A percentile compares a stretch with the other conserved stretches of the same genome.
Evolutionary conservation across 176 grass and related monocot genomes (phyloP).

Genomic region (Chloris gayana): DNA sequence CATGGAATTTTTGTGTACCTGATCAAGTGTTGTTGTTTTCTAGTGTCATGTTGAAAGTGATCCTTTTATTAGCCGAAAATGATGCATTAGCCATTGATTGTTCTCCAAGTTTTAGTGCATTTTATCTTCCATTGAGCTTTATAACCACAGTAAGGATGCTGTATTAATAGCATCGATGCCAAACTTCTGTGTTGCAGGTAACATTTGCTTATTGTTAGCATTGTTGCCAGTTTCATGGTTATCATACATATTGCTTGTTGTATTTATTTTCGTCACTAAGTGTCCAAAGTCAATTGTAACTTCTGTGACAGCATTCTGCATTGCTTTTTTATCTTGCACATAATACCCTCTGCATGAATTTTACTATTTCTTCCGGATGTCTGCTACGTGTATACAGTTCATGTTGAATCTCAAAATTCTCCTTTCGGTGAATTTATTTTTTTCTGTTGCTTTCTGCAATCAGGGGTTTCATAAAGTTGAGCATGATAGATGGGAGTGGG

Average conservation of each 20-base stretch:
- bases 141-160: not conserved
- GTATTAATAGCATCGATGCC: not conserved
- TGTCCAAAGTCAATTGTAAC: not conserved
- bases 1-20: not conserved
- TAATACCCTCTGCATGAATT: not conserved
- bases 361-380: not conserved
- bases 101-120: not conserved
- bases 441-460: constrained; percentile 4
- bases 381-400: not conserved
- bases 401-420: not conserved
- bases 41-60: not conserved
- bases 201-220: not conserved
- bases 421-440: not conserved
- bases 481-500: constrained; percentile 90
- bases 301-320: not conserved
- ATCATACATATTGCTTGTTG: not conserved
- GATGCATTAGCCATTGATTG: not conserved
- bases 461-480: constrained; percentile 95
- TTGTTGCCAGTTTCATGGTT: not conserved
- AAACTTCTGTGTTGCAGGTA: not conserved
- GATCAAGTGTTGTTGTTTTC: not conserved
- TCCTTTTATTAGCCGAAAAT: not conserved
- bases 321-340: constrained; percentile 13
- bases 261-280: not conserved
- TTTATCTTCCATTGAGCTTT: not conserved